A percentile compares a stretch with the other conserved stretches of the same genome.
These are phyloP conservation scores for Lasiosphaeria miniovina DNA, from an alignment of 495 filamentous ascomycete genomes.

Conservation along the genomic window DNA sequence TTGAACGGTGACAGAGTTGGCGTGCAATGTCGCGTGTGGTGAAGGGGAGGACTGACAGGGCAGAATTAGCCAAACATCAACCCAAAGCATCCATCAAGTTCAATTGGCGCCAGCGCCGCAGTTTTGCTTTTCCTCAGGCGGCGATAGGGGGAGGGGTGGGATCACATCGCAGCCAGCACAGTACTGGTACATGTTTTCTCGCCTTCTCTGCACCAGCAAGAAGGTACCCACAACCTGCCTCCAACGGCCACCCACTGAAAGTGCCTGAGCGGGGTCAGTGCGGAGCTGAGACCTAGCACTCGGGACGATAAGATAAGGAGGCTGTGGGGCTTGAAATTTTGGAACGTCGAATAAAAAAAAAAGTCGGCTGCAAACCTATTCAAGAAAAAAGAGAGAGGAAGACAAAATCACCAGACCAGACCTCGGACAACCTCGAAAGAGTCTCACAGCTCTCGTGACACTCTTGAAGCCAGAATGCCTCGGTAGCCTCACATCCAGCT, in stretches of 20 bases:
- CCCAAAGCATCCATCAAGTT: slow-evolving; percentile 1
- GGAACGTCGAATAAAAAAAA: background rate
- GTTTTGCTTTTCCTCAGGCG: slow-evolving; percentile 10
- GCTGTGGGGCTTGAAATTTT: slow-evolving; percentile 2
- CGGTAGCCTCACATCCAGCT: slow-evolving; percentile 24
- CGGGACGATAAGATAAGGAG: background rate
- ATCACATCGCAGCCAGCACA: background rate
- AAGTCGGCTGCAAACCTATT: background rate
- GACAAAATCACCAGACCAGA: background rate
- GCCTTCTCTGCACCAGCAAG: too few species aligned
- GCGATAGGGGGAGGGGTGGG: slow-evolving; percentile 1
- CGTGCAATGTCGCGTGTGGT: too few species aligned
- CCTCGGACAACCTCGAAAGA: background rate
- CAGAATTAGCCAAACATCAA: background rate
- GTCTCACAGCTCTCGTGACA: slow-evolving; percentile 8
- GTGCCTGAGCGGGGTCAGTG: background rate
- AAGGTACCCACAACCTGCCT: background rate
- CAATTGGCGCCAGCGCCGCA: slow-evolving; percentile 11
- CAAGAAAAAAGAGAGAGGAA: background rate
- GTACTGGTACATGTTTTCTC: background rate
- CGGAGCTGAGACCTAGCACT: background rate
- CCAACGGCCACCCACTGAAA: background rate
- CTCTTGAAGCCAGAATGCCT: slow-evolving; percentile 20
- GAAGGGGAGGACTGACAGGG: background rate
- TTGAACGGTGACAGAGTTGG: too few species aligned